Conservation (phyloP, 495 filamentous ascomycete genomes). For the Neurospora africana region DNA sequence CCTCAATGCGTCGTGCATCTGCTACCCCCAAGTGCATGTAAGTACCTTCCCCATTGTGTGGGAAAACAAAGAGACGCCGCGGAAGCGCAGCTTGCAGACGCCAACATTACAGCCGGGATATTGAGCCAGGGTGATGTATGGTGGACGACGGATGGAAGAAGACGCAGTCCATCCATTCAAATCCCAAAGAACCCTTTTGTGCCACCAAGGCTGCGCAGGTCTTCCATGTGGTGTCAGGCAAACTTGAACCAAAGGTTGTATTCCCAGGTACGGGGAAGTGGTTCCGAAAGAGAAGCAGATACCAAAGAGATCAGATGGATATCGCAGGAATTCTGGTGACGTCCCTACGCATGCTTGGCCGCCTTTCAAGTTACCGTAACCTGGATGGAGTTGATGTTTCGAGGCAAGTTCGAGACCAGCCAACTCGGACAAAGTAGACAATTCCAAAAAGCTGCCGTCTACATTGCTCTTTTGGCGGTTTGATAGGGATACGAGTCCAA, state of each 20-base stretch:
- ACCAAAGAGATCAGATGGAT: not conserved
- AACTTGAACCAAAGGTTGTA: not conserved
- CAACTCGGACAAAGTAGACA: not conserved
- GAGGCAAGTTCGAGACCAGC: not conserved
- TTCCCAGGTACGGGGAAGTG: not conserved
- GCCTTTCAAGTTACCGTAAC: not conserved
- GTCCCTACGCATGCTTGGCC: not conserved
- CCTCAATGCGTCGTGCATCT: not conserved
- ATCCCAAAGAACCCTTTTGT: constrained; percentile 1
- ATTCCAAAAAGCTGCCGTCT: not conserved
- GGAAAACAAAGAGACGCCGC: constrained; percentile 1
- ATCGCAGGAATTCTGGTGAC: not conserved
- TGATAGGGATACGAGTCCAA: not conserved
- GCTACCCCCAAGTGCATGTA: not conserved
- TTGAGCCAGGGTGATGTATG: constrained; percentile 11
- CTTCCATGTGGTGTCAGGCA: not conserved
- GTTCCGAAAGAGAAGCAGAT: not conserved
- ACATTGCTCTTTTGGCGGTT: not conserved
- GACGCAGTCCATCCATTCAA: constrained; percentile 7
- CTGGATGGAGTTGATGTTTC: not conserved
- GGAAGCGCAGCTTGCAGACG: constrained; percentile 10
- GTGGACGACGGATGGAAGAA: constrained; percentile 12
- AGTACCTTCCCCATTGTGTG: not conserved
- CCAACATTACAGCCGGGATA: constrained; percentile 11
- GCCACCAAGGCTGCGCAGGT: not conserved